These are phyloP conservation scores for Pouteria glomerata DNA, from an alignment of 148 eudicot species.

Conservation along the genomic window DNA sequence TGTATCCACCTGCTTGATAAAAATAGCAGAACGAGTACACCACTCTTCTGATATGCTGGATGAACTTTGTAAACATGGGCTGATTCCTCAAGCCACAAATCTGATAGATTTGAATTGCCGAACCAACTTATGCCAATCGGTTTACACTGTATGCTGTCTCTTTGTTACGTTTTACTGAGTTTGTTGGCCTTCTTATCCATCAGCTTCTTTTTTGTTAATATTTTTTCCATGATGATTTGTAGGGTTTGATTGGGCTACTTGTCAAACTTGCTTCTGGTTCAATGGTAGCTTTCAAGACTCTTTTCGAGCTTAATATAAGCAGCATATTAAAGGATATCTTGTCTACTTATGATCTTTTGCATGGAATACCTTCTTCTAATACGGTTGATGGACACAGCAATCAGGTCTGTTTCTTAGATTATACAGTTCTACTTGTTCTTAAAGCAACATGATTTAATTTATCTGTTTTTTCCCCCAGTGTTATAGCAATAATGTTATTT, in stretches of 20 bases:
- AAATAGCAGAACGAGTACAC: slow-evolving; percentile 56
- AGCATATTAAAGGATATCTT: slow-evolving; percentile 57
- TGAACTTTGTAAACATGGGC: slow-evolving; percentile 63
- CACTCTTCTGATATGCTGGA: slow-evolving; percentile 56
- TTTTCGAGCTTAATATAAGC: slow-evolving; percentile 73
- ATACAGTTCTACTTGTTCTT: not conserved
- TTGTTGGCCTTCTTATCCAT: not conserved
- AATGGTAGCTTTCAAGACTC: slow-evolving; percentile 59
- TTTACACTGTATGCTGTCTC: slow-evolving; percentile 49
- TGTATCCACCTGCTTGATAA: slow-evolving; percentile 73
- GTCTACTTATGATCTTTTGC: slow-evolving; percentile 46
- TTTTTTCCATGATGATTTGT: slow-evolving; percentile 2
- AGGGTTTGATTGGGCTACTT: slow-evolving; percentile 80
- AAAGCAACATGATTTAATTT: not conserved
- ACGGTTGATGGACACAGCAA: slow-evolving; percentile 49
- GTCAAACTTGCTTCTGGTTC: slow-evolving; percentile 82
- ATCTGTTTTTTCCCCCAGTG: not conserved
- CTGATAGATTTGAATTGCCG: slow-evolving; percentile 58
- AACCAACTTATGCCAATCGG: slow-evolving; percentile 57
- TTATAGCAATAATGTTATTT: not conserved
- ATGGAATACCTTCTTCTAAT: slow-evolving; percentile 50
- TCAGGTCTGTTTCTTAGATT: slow-evolving; percentile 45
- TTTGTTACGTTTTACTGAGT: not conserved
- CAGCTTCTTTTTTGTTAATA: not conserved
- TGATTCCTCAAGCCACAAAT: slow-evolving; percentile 60